These are phyloP conservation scores for Annulohypoxylon maeteangense DNA, from an alignment of 495 filamentous ascomycete genomes.

Conservation along the genomic window DNA sequence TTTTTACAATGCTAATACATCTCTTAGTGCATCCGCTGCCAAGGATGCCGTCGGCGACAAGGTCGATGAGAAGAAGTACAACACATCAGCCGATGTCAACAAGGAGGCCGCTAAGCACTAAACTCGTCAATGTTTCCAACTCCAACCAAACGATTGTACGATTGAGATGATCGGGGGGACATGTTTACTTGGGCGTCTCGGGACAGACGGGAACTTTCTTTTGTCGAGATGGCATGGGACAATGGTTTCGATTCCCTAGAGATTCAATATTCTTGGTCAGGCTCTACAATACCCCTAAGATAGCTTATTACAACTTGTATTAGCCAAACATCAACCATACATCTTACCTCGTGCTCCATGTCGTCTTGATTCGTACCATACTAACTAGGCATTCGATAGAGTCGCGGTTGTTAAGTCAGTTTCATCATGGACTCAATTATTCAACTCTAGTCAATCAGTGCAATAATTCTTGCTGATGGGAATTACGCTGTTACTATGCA, in stretches of 20 bases:
- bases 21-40: constrained; percentile 60
- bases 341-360: not conserved
- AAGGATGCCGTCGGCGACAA: constrained; percentile 68
- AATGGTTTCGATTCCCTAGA: constrained; percentile 32
- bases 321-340: constrained; percentile 15
- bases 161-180: constrained; percentile 32
- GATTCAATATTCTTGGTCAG: constrained; percentile 22
- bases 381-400: too few relatives aligned
- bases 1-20: too few relatives aligned
- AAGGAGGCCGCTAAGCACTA: constrained; percentile 68
- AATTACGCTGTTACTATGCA: too few relatives aligned
- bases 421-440: too few relatives aligned
- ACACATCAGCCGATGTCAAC: constrained; percentile 65
- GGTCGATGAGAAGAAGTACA: constrained; percentile 64
- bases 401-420: too few relatives aligned
- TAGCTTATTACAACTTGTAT: constrained; percentile 47
- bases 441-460: too few relatives aligned
- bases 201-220: constrained; percentile 32
- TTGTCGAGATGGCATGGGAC: constrained; percentile 39
- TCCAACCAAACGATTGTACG: constrained; percentile 38
- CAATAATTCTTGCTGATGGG: too few relatives aligned
- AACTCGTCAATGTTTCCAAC: constrained; percentile 33
- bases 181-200: constrained; percentile 34
- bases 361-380: not conserved
- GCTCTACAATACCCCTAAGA: constrained; percentile 50